Conservation (phyloP, 345 rosid species). For the Moricandia arvensis region DNA sequence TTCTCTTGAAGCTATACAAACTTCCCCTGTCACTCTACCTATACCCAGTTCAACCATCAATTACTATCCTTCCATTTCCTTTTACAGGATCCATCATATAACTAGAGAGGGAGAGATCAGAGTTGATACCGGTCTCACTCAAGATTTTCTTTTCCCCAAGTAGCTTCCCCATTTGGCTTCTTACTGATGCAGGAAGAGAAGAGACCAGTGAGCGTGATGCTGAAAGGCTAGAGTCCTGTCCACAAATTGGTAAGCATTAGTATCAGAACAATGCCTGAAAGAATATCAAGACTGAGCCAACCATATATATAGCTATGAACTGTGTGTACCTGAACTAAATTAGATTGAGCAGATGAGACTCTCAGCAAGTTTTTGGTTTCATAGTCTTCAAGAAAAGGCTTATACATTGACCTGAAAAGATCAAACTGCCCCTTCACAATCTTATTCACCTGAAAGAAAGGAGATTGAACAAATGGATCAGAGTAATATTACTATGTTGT, state of each 20-base stretch:
- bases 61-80: neutral
- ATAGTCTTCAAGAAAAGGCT: conserved; percentile 65
- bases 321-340: conserved; percentile 59
- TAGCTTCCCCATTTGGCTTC: conserved; percentile 57
- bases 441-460: conserved; percentile 58
- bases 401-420: conserved; percentile 74
- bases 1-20: conserved; percentile 62
- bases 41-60: conserved; percentile 27
- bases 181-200: conserved; percentile 64
- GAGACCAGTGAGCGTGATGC: conserved; percentile 54
- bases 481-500: neutral
- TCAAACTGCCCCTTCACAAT: conserved; percentile 84
- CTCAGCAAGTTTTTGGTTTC: conserved; percentile 60
- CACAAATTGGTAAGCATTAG: conserved; percentile 10
- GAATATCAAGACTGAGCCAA: neutral
- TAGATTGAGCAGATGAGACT: conserved; percentile 45
- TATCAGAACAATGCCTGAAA: too few species aligned
- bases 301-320: neutral
- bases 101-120: neutral
- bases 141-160: conserved; percentile 51
- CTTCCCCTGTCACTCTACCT: conserved; percentile 52
- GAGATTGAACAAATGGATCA: neutral
- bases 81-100: too few species aligned
- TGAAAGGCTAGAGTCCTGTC: conserved; percentile 59
- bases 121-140: conserved; percentile 57